A percentile compares a stretch with the other conserved stretches of the same genome.
phyloP scores from a whole-genome alignment of 2,329 filamentous ascomycete genomes.

The Fusarium sp. region DNA sequence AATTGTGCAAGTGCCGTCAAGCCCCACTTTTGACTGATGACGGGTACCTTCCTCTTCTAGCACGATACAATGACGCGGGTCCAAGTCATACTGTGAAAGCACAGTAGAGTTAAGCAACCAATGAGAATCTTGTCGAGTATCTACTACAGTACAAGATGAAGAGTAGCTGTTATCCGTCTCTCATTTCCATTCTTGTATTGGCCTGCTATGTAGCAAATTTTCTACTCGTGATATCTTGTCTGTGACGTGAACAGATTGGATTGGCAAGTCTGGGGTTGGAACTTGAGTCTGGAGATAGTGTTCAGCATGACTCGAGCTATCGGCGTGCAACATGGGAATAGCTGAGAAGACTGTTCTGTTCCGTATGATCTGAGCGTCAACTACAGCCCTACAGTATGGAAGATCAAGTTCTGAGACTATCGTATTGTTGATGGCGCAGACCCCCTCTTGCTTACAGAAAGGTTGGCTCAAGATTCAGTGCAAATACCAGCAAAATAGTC shows the following conservation, averaged over 20 bases:
- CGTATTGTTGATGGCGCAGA: too few species aligned
- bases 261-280: background rate
- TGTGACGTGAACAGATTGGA: slow-evolving; percentile 5
- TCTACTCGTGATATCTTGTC: background rate
- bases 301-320: slow-evolving; percentile 19
- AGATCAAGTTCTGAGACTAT: slow-evolving; percentile 21
- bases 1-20: background rate
- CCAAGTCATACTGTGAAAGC: slow-evolving; percentile 13
- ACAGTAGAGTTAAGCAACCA: slow-evolving; percentile 3
- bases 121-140: background rate
- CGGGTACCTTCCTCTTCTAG: slow-evolving; percentile 28
- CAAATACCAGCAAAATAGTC: background rate
- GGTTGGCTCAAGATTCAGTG: background rate
- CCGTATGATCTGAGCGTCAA: background rate
- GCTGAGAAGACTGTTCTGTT: background rate
- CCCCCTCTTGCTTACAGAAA: background rate
- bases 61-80: slow-evolving; percentile 17
- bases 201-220: background rate
- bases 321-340: background rate
- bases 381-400: background rate
- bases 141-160: background rate
- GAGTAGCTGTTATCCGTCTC: background rate
- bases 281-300: background rate
- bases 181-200: background rate
- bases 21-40: slow-evolving; percentile 12